Evolutionary conservation across 768 basidiomycete species (phyloP), one percentile per base, ranked within the genome.

Genomic region (Collybia mongolica): DNA sequence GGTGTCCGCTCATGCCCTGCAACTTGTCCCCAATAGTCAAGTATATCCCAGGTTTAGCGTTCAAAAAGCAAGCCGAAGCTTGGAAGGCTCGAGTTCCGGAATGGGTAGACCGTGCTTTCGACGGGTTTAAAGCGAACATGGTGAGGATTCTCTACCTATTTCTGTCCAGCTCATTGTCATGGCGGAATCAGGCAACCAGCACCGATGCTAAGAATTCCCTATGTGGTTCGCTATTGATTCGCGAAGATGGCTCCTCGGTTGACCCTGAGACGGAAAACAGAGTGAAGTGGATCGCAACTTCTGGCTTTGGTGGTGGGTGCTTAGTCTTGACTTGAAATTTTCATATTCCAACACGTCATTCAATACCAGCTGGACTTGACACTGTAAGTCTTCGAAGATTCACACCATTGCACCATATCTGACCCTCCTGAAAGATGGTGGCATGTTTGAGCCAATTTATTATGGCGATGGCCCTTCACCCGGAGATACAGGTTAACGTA

Each of bases 211-310:
- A 57, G 26, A 57, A 57, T 42, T 57, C 56, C 2, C 26, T 57
- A 2, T 57, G 56, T 37, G 56, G 56, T 9, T 57, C 56, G 19
- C 44, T 57, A 20, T 54, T 57, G 53, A 57, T 57, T n/a, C 49
- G 46, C 8, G 23, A 49, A 6, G 56, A 54, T 22, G 56, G 56
- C 8, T 48, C 52, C 29, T 39, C 52, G 2, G 56, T 57, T 11
- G 49, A 54, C 37, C 20, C 46, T 6, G 56, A 54, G 28, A 57
- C 56, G 5, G 56, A 57, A 29, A 54, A 54, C 17, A 44, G 56
- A n/a, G 53, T 57, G 17, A 57, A 57, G 44, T 57, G 56, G 56
- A 57, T 57, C 32, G 56, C 56, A 18, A 49, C 56, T 9, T 57
- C 56, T 6, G 53, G 52, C 2, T 57, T 57, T 36, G 56, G 56